Evolutionary conservation across 2,329 filamentous ascomycete species (phyloP).

Genomic region (Orbilia oligospora): DNA sequence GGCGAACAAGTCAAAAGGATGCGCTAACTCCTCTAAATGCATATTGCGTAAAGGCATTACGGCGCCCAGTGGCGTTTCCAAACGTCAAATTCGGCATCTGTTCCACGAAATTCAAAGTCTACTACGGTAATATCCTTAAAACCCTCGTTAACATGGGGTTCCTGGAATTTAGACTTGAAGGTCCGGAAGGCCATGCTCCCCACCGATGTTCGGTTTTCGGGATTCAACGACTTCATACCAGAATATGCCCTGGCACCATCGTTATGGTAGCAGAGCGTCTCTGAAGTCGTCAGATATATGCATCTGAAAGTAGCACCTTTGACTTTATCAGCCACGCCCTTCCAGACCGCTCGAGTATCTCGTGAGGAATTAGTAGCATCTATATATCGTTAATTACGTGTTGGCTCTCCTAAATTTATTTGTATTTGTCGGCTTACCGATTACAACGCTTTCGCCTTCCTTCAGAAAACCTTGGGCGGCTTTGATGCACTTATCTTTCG

Average conservation of each 20-base stretch:
- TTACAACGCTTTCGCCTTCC: constrained; percentile 78
- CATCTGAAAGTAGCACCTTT: constrained; percentile 83
- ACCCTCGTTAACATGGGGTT: constrained; percentile 81
- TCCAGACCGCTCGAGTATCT: constrained; percentile 83
- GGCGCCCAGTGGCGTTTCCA: constrained; percentile 56
- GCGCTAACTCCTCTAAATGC: neutral
- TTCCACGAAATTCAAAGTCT: constrained; percentile 75
- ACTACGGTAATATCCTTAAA: constrained; percentile 84
- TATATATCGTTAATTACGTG: constrained; percentile 66
- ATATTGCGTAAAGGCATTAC: neutral
- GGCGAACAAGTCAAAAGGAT: neutral
- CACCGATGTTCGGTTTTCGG: constrained; percentile 80
- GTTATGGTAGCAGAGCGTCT: constrained; percentile 84
- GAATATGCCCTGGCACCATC: constrained; percentile 76
- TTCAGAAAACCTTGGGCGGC: constrained; percentile 76
- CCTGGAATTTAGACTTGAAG: constrained; percentile 80
- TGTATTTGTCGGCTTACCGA: constrained; percentile 73
- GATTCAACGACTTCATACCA: constrained; percentile 72
- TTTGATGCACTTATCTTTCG: constrained; percentile 78
- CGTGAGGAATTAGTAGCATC: constrained; percentile 96
- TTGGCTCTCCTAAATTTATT: neutral
- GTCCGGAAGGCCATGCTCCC: constrained; percentile 84
- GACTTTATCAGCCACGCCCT: constrained; percentile 77
- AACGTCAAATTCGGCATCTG: constrained; percentile 46
- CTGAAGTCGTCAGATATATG: constrained; percentile 82